A percentile compares a stretch with the other conserved stretches of the same genome.
These are phyloP conservation scores for Thelephora terrestris DNA, from an alignment of 1,284 basidiomycete genomes.

Conservation along the genomic window DNA sequence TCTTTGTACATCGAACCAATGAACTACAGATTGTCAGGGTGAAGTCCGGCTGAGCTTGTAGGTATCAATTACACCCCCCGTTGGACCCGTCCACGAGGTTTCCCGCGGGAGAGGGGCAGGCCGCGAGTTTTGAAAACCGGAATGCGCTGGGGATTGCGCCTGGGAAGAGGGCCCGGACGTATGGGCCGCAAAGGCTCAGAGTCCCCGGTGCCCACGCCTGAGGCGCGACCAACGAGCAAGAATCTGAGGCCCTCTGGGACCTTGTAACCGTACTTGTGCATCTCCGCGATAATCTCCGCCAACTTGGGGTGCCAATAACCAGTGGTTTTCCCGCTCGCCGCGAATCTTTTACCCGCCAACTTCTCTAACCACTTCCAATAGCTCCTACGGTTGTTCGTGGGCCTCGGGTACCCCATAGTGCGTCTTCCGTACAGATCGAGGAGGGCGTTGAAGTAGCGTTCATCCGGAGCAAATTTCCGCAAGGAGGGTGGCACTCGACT, in stretches of 20 bases:
- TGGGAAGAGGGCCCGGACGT: conserved; percentile 22
- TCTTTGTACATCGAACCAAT: too few relatives aligned
- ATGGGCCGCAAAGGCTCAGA: conserved; percentile 4
- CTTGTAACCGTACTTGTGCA: conserved; percentile 33
- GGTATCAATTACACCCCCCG: too few relatives aligned
- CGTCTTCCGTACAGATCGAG: conserved; percentile 36
- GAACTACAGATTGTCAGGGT: too few relatives aligned
- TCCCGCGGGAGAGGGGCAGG: conserved; percentile 24
- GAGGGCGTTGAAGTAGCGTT: conserved; percentile 57
- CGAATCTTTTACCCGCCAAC: conserved; percentile 17
- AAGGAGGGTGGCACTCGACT: conserved; percentile 22
- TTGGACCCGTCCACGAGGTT: too few relatives aligned
- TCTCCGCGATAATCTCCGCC: conserved; percentile 34
- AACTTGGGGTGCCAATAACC: conserved; percentile 29
- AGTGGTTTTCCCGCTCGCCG: conserved; percentile 15
- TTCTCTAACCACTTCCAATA: conserved; percentile 23
- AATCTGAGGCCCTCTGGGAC: conserved; percentile 37
- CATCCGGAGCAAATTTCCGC: conserved; percentile 32
- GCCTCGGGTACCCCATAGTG: conserved; percentile 20
- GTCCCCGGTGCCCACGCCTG: conserved; percentile 8
- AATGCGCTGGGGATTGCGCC: conserved; percentile 20
- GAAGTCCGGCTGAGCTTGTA: too few relatives aligned
- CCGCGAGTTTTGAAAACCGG: conserved; percentile 29
- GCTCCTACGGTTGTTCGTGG: conserved; percentile 12
- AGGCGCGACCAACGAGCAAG: conserved; percentile 30